Percentiles rank a stretch among this genome's conserved stretches.
phyloP scores from a whole-genome alignment of 257 asterid genomes.

The Nicotiana sylvestris region DNA sequence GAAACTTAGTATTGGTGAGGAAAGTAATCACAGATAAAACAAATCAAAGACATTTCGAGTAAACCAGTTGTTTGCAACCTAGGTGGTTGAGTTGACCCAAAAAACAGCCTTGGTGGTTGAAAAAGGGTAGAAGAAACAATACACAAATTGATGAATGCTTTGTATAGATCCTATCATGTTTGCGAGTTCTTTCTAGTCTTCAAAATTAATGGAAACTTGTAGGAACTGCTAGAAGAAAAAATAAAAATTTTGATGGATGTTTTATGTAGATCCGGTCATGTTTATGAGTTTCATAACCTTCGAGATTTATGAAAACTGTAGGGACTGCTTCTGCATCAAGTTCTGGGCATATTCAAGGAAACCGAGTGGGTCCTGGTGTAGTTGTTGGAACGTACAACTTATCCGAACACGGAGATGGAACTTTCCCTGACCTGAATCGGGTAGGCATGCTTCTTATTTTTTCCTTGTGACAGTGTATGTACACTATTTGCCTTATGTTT shows the following conservation, averaged over 20 bases:
- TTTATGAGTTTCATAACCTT: too few relatives aligned
- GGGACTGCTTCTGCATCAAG: conserved; percentile 55
- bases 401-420: conserved; percentile 79
- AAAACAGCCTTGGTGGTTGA: neutral
- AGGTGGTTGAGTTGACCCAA: neutral
- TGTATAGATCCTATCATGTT: neutral
- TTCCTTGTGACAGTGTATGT: neutral
- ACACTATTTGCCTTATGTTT: conserved; percentile 6
- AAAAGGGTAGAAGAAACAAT: neutral
- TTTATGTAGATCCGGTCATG: too few relatives aligned
- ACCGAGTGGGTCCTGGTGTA: conserved; percentile 51
- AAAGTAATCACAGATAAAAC: neutral
- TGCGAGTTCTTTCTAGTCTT: neutral
- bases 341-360: conserved; percentile 40
- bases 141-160: neutral
- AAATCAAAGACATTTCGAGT: neutral
- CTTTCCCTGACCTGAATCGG: conserved; percentile 70
- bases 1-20: neutral
- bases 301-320: conserved; percentile 19
- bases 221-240: too few relatives aligned
- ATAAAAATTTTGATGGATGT: too few relatives aligned
- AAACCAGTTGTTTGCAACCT: neutral
- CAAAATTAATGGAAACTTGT: neutral
- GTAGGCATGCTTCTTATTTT: conserved; percentile 32
- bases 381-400: conserved; percentile 79